phyloP scores from a whole-genome alignment of 768 basidiomycete genomes.

The Suillus variegatus region DNA sequence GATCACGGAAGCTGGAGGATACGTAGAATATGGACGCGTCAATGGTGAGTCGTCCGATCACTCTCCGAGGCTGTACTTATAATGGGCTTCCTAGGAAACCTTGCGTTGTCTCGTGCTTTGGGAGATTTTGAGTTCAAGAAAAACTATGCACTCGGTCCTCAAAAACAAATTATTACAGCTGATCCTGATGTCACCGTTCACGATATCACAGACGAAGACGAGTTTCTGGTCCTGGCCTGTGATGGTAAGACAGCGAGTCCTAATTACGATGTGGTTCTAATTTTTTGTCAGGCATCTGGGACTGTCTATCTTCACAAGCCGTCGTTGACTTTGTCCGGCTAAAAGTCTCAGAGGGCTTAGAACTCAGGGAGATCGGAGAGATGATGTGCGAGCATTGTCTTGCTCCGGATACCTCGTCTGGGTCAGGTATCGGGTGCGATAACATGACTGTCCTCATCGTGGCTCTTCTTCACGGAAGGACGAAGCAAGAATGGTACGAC shows the following conservation, averaged over 20 bases:
- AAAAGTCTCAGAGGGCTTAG: constrained; percentile 75
- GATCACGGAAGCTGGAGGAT: constrained; percentile 90
- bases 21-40: constrained; percentile 94
- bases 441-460: constrained; percentile 98
- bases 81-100: constrained; percentile 64
- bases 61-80: constrained; percentile 1
- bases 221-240: constrained; percentile 95
- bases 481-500: constrained; percentile 89
- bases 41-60: constrained; percentile 63
- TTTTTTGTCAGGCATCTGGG: constrained; percentile 88
- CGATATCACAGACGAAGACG: constrained; percentile 83
- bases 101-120: constrained; percentile 91
- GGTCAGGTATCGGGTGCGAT: constrained; percentile 94
- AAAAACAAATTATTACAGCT: constrained; percentile 92
- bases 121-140: constrained; percentile 99
- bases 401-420: constrained; percentile 89
- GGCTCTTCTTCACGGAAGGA: constrained; percentile 82
- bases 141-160: constrained; percentile 76
- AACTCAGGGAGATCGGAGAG: constrained; percentile 83
- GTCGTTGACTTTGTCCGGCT: constrained; percentile 87
- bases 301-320: constrained; percentile 92
- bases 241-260: constrained; percentile 65
- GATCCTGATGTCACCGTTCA: constrained; percentile 91
- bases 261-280: constrained; percentile 6
- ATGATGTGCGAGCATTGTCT: constrained; percentile 90